A percentile compares a stretch with the other conserved stretches of the same genome.
phyloP scores from a whole-genome alignment of 306 rosid genomes.

The Alnus glutinosa region DNA sequence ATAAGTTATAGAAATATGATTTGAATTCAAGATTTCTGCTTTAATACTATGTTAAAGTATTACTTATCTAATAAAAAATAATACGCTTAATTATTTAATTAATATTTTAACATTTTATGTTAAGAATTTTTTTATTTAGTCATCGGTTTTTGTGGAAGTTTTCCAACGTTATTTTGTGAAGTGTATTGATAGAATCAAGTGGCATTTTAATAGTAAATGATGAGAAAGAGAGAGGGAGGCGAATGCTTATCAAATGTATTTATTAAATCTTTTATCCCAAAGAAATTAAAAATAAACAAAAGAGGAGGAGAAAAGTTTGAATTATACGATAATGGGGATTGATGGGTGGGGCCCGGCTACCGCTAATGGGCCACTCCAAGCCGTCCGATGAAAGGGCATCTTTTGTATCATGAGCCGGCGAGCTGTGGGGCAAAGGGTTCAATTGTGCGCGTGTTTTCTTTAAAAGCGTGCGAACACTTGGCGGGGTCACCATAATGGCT shows the following conservation, averaged over 20 bases:
- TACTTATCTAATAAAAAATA: too few species aligned
- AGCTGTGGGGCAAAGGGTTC: conserved; percentile 31
- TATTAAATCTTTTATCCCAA: neutral
- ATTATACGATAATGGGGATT: conserved; percentile 14
- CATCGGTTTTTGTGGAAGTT: too few species aligned
- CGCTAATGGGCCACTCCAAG: conserved; percentile 20
- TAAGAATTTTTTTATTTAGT: neutral
- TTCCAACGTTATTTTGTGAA: neutral
- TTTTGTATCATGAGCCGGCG: conserved; percentile 33
- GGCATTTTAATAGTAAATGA: neutral
- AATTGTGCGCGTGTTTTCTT: conserved; percentile 47
- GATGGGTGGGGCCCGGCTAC: conserved; percentile 27
- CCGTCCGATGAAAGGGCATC: conserved; percentile 20
- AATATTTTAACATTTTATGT: neutral
- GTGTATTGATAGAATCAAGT: too few species aligned
- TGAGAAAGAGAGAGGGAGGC: neutral
- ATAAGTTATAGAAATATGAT: too few species aligned
- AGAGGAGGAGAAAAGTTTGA: neutral
- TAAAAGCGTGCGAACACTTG: conserved; percentile 33
- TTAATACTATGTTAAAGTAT: too few species aligned
- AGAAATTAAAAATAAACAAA: neutral
- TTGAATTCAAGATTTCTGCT: too few species aligned
- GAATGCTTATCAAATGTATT: neutral
- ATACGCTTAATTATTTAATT: too few species aligned
- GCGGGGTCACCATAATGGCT: conserved; percentile 38